phyloP scores from a whole-genome alignment of 2,329 filamentous ascomycete genomes.

The Endothia cerciana region DNA sequence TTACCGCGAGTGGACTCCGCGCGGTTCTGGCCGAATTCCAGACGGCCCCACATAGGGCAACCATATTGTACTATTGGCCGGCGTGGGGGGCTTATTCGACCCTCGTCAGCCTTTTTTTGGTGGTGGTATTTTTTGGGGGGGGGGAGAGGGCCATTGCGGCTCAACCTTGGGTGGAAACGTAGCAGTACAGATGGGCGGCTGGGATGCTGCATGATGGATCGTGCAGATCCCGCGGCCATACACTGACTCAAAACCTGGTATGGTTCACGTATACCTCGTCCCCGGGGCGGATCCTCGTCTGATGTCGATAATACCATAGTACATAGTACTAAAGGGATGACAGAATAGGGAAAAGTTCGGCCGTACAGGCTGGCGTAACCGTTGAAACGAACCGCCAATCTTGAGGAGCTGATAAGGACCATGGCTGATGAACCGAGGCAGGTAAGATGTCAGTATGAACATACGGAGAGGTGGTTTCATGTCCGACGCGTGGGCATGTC shows the following conservation, averaged over 20 bases:
- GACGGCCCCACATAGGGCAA: neutral
- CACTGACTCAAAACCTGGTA: constrained; percentile 3
- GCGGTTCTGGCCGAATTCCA: neutral
- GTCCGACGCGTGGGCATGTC: neutral
- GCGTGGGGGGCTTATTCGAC: neutral
- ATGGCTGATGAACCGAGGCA: neutral
- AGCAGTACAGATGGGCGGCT: neutral
- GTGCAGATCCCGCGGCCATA: constrained; percentile 1
- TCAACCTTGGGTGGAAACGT: constrained; percentile 2
- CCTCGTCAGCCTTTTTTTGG: neutral
- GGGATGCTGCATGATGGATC: neutral
- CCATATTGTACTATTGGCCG: constrained; percentile 12
- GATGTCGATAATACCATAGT: neutral
- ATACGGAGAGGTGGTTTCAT: neutral
- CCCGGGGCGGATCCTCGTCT: constrained; percentile 15
- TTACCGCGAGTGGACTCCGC: neutral
- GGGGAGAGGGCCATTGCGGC: neutral
- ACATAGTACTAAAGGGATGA: neutral
- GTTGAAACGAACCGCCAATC: neutral
- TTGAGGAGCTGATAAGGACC: neutral
- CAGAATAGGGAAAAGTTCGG: constrained; percentile 8
- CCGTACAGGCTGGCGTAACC: constrained; percentile 15
- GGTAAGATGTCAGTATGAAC: neutral
- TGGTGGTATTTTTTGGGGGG: no score
- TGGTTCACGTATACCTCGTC: neutral